Evolutionary conservation across 352 stramenopile species (phyloP), one percentile per base, ranked within the genome.

Genomic region (Phytophthora gonapodyides): DNA sequence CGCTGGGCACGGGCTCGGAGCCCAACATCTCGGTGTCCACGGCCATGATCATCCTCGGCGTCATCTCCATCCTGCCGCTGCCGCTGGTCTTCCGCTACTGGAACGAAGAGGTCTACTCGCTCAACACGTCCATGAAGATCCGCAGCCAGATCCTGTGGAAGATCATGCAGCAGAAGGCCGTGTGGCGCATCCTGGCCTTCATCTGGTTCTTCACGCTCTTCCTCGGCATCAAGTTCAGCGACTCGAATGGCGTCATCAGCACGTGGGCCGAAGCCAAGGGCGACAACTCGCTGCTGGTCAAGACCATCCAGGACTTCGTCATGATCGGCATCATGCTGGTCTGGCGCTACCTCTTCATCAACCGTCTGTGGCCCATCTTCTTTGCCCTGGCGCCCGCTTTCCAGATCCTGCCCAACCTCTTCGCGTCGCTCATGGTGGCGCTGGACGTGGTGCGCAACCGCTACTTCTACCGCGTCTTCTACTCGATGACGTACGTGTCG

Each of bases 121-220:
- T 88, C 43, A 72, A 81, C 37, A 87, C 66, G 50, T 80, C 71
- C 45, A 75, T 88, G 65, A 81, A 79, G 63, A 78, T 84, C 31
- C 80, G 78, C 36, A 79, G 67, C 15, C 73, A 84, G 50, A 87
- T 84, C 51, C 68, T 87, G 49, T 88, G 77, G 81, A 90, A 88
- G 66, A 86, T 87, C 69, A 86, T 87, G 69, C 75, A 88, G 66
- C 81, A 90, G 61, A 88, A 88, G 56, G 81, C 77, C 7, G 78
- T 90, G 70, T 88, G 81, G 78, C 74, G 73, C 21, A 81, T 87
- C 52, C 60, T 90, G 12, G 74, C 73, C 37, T 89, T 89, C 60
- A 82, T 85, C 53, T 79, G 69, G 43, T 71, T 85, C 53, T 89
- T 85, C 56, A 78, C 61, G 33, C 35, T 89, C 3, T 89, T 89